A percentile compares a stretch with the other conserved stretches of the same genome.
Conservation (phyloP, 495 filamentous ascomycete species). For the Penicillium mononematosum region DNA sequence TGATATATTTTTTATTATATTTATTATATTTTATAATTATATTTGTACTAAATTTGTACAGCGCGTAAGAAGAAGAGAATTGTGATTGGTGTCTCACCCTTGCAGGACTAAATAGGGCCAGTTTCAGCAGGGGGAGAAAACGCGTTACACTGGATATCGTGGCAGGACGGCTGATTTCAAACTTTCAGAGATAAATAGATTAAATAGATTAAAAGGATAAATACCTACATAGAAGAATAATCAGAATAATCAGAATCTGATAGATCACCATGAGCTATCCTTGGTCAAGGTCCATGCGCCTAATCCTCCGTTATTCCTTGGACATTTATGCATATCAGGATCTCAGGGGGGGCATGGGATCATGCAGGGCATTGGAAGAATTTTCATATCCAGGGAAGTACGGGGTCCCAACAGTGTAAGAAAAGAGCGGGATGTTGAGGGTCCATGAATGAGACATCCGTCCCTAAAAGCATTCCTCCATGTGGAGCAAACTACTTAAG, state of each 20-base stretch:
- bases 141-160: constrained; percentile 15
- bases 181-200: not conserved
- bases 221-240: not conserved
- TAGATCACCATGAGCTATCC: constrained; percentile 39
- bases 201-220: not conserved
- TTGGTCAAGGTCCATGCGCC: constrained; percentile 26
- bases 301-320: constrained; percentile 13
- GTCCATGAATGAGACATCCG: not conserved
- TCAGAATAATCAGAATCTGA: constrained; percentile 17
- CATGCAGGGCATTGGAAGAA: too few species aligned
- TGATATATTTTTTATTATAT: not conserved
- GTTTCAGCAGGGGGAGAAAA: constrained; percentile 24
- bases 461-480: too few species aligned
- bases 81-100: constrained; percentile 25
- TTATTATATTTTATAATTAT: not conserved
- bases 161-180: constrained; percentile 2
- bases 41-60: not conserved
- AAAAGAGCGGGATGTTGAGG: not conserved
- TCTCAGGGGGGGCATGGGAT: too few species aligned
- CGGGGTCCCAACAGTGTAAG: not conserved
- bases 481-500: too few species aligned
- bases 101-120: constrained; percentile 18
- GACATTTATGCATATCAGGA: not conserved
- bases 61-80: not conserved
- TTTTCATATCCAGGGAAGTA: too few species aligned